Evolutionary conservation across 805 yeast species (phyloP), one percentile per base, ranked within the genome.

Genomic region (Candida corydali): DNA sequence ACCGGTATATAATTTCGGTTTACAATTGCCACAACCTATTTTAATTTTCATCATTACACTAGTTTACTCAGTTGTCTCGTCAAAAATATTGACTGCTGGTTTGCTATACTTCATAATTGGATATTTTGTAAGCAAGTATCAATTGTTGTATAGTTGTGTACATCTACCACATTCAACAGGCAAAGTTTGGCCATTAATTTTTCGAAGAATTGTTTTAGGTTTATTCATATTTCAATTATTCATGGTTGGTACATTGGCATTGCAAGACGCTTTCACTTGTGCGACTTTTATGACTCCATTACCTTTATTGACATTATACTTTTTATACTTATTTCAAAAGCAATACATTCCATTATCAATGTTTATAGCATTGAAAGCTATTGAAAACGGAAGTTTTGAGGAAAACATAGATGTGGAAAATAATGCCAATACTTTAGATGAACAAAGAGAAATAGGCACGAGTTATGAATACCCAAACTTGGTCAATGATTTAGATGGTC

Each of bases 91-190:
- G 39, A 70, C 85, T 2, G 85, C 95, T 8, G 96, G 98, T 0
- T 63, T 88, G 39, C 67, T 82, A 1, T 91, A 93, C 58, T 91
- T 91, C 55, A 59, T 85, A 11, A 63, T 87, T 38, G 97, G 98
- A 0, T 91, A 79, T 57, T 82, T 80, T 55, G 95, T 89, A 7
- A 87, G 80, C 72, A 91, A 91, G 61, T 91, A 89, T 57, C 96
- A 88, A 59, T 67, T 91, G 41, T 66, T 93, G 45, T 91, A 86
- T 56, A 83, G 96, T 0, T 82, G 93, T 65, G 88, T 87, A 22
- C 98, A 93, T 57, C 89, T 95, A 8, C 96, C 94, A 26, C 98
- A 93, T 61, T 88, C 96, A 0, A 93, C 96, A 0, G 98, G 98
- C 1, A 85, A 84, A 54, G 94, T 91, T 1, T 91, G 97, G 98